These are phyloP conservation scores for Capronia epimyces DNA, from an alignment of 2,329 filamentous ascomycete species.

Conservation along the genomic window DNA sequence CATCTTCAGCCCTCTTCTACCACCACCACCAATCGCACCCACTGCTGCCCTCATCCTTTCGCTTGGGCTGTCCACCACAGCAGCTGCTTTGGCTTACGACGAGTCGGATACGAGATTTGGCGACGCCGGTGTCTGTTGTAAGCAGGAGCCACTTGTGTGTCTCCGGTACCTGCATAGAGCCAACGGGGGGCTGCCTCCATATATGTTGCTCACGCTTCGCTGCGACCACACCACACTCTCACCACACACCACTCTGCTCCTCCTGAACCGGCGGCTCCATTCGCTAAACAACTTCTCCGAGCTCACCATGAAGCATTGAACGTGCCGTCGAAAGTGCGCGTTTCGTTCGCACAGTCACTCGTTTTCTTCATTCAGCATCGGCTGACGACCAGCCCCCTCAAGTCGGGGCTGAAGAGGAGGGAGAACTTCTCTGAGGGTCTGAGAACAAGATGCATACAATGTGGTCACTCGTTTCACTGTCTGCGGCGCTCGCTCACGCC, in stretches of 20 bases:
- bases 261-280: slow-evolving; percentile 1
- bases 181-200: too few relatives aligned
- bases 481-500: slow-evolving; percentile 4
- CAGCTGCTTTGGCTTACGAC: too few relatives aligned
- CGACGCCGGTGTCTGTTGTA: too few relatives aligned
- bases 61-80: too few relatives aligned
- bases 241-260: background rate
- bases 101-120: too few relatives aligned
- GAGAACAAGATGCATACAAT: slow-evolving; percentile 15
- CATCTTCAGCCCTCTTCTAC: too few relatives aligned
- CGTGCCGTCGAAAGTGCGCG: background rate
- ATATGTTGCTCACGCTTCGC: too few relatives aligned
- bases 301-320: slow-evolving; percentile 14
- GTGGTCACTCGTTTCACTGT: slow-evolving; percentile 9
- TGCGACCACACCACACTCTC: background rate
- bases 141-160: too few relatives aligned
- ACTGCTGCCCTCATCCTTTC: too few relatives aligned
- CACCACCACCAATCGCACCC: too few relatives aligned
- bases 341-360: slow-evolving; percentile 14
- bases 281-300: slow-evolving; percentile 3
- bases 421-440: background rate
- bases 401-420: slow-evolving; percentile 3
- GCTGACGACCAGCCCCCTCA: slow-evolving; percentile 7
- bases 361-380: slow-evolving; percentile 2
- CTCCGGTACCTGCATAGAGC: too few relatives aligned